A percentile compares a stretch with the other conserved stretches of the same genome.
Evolutionary conservation across 805 yeast genomes (phyloP).

Genomic region (Yamadazyma sp.): DNA sequence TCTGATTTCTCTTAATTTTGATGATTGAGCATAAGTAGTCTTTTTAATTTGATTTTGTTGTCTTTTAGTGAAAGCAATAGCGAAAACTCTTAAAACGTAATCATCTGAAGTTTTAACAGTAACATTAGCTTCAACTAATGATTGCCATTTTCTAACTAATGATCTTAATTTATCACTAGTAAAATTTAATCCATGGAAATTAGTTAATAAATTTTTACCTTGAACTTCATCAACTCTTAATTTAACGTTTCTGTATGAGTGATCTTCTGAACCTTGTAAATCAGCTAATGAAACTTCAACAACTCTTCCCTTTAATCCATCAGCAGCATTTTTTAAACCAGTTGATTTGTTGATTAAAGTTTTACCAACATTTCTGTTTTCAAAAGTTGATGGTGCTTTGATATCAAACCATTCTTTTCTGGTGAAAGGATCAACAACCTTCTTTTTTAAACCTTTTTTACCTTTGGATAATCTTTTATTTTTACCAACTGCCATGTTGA

Average conservation of each 20-base stretch:
- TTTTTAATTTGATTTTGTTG: constrained; percentile 95
- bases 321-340: constrained; percentile 97
- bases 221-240: constrained; percentile 99
- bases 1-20: constrained; percentile 96
- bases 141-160: constrained; percentile 98
- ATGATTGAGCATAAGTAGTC: constrained; percentile 96
- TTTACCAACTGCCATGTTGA: constrained; percentile 58
- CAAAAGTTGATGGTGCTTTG: constrained; percentile 98
- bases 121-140: constrained; percentile 95
- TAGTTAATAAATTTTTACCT: constrained; percentile 97
- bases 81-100: constrained; percentile 93
- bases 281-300: constrained; percentile 95
- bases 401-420: constrained; percentile 98
- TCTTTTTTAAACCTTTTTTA: constrained; percentile 98
- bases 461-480: constrained; percentile 73
- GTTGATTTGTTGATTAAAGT: constrained; percentile 97
- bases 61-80: constrained; percentile 98
- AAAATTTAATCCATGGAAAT: constrained; percentile 99
- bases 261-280: constrained; percentile 98
- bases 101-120: constrained; percentile 98
- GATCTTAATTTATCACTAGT: constrained; percentile 97
- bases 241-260: constrained; percentile 94
- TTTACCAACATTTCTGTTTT: constrained; percentile 98
- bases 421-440: constrained; percentile 99
- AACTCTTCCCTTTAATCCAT: constrained; percentile 97